These are phyloP conservation scores for Sequoiadendron giganteum DNA, from an alignment of 75 land plant species.

Conservation along the genomic window DNA sequence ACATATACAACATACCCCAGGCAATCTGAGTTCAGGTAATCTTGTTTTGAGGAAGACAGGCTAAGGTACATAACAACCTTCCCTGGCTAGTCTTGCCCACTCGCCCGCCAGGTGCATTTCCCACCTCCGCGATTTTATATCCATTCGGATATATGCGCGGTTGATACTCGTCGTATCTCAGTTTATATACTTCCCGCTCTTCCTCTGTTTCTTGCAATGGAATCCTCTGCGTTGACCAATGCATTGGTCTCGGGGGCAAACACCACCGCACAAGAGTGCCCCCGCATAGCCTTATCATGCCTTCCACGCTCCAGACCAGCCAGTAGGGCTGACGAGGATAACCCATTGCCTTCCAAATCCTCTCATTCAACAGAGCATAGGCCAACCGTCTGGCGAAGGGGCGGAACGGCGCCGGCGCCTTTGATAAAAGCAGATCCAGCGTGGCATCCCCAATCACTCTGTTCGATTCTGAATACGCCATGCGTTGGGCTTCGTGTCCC, in stretches of 20 bases:
- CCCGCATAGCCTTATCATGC: neutral
- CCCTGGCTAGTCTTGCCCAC: neutral
- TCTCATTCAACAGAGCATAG: conserved; percentile 21
- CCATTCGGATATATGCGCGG: neutral
- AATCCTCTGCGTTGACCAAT: neutral
- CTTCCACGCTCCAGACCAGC: neutral
- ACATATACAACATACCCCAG: too few species aligned
- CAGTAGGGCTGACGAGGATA: conserved; percentile 24
- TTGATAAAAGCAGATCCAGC: conserved; percentile 6
- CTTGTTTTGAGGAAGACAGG: too few species aligned
- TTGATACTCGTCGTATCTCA: neutral
- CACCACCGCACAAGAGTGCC: neutral
- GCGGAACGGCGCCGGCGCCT: neutral
- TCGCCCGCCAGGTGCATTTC: neutral
- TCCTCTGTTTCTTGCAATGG: neutral
- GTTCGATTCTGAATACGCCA: conserved; percentile 19
- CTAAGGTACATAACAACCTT: neutral
- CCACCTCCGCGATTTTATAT: neutral
- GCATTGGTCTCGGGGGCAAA: neutral
- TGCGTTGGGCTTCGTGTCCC: conserved; percentile 19
- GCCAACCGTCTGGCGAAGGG: conserved; percentile 7
- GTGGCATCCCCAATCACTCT: conserved; percentile 18
- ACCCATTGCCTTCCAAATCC: conserved; percentile 13
- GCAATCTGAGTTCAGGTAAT: too few species aligned
- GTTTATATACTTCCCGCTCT: neutral